A percentile compares a stretch with the other conserved stretches of the same genome.
These are phyloP conservation scores for Paracamarosporium sp. DNA, from an alignment of 2,329 filamentous ascomycete species.

Conservation along the genomic window DNA sequence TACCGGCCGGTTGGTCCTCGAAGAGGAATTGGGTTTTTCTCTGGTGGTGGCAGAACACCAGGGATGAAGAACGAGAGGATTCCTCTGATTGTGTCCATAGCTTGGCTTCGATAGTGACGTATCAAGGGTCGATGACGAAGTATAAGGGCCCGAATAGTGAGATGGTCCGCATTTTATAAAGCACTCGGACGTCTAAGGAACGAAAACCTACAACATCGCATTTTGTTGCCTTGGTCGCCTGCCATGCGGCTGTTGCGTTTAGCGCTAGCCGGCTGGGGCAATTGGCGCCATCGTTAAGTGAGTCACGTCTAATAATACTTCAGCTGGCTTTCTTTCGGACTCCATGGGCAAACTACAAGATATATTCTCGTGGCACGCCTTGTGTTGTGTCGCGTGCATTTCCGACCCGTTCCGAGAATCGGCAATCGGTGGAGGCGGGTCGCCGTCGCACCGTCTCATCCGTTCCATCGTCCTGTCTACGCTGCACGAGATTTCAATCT, in stretches of 20 bases:
- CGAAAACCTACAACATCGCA: neutral
- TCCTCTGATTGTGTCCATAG: neutral
- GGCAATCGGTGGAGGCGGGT: neutral
- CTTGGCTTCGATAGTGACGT: no score
- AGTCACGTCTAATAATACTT: neutral
- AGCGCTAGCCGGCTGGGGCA: neutral
- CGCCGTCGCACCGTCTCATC: neutral
- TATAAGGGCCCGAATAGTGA: neutral
- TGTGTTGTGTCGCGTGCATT: neutral
- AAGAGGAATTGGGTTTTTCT: neutral
- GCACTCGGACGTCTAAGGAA: neutral
- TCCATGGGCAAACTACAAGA: neutral
- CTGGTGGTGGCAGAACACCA: neutral
- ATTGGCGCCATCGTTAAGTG: neutral
- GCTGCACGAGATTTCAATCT: neutral
- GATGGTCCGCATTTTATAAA: neutral
- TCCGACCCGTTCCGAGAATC: neutral
- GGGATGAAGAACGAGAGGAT: neutral
- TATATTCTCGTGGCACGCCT: neutral
- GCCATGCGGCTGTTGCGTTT: neutral
- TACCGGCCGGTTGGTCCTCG: slow-evolving; percentile 10
- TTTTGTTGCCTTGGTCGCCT: neutral
- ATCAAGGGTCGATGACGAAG: neutral
- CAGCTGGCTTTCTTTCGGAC: neutral
- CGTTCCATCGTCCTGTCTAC: neutral